Conservation (phyloP, 2,329 filamentous ascomycete genomes). For the Cryphonectria parasitica region DNA sequence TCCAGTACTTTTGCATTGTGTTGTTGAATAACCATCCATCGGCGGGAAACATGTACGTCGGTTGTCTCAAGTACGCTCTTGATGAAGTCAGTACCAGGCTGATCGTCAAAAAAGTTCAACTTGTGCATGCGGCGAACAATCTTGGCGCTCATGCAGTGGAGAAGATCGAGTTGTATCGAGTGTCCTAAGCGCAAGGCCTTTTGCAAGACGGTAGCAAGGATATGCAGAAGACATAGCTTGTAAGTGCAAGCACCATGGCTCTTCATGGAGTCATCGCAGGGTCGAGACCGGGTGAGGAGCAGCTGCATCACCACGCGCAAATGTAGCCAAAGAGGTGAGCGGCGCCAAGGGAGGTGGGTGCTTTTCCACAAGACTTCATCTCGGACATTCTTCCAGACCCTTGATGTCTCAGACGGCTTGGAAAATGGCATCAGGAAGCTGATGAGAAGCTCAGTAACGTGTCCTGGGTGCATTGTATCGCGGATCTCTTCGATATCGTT, state of each 20-base stretch:
- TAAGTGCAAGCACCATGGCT: slow-evolving; percentile 39
- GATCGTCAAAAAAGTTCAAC: slow-evolving; percentile 32
- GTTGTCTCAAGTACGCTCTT: background rate
- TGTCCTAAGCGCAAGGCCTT: slow-evolving; percentile 17
- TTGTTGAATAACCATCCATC: background rate
- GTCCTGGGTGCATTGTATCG: slow-evolving; percentile 52
- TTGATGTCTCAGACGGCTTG: slow-evolving; percentile 25
- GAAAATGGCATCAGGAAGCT: slow-evolving; percentile 48
- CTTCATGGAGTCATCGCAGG: background rate
- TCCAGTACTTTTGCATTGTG: background rate
- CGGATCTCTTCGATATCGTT: slow-evolving; percentile 45
- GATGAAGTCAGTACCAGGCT: background rate
- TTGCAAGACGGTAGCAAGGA: slow-evolving; percentile 45
- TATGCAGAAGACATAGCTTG: slow-evolving; percentile 55
- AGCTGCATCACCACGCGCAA: slow-evolving; percentile 28
- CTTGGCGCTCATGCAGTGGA: slow-evolving; percentile 50
- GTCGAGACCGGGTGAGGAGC: background rate
- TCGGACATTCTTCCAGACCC: slow-evolving; percentile 55
- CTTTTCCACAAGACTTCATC: slow-evolving; percentile 55
- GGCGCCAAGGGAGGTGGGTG: slow-evolving; percentile 24
- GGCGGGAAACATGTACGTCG: background rate
- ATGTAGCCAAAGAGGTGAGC: slow-evolving; percentile 30
- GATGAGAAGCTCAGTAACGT: slow-evolving; percentile 54
- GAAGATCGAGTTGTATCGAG: slow-evolving; percentile 31
- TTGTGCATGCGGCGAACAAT: slow-evolving; percentile 48